phyloP scores from a whole-genome alignment of 2,329 filamentous ascomycete genomes.

The Ceratocystis cubensis region DNA sequence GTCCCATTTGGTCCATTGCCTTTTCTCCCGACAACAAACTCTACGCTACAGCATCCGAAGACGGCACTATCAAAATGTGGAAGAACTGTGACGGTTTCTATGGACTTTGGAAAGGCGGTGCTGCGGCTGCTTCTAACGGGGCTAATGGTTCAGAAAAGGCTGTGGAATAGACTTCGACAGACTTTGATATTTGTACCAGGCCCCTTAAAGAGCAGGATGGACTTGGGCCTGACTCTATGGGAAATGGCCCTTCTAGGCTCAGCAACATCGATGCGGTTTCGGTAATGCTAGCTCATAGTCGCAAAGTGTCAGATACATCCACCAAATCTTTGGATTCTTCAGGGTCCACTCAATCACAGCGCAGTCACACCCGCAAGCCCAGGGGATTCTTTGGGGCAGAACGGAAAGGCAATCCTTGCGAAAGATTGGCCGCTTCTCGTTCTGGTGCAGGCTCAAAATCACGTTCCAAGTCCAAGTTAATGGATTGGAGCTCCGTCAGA shows the following conservation, averaged over 20 bases:
- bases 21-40: conserved; percentile 94
- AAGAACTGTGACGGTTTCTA: conserved; percentile 57
- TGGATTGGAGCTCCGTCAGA: conserved; percentile 1
- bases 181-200: background rate
- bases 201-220: background rate
- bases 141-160: conserved; percentile 18
- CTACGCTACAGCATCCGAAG: conserved; percentile 92
- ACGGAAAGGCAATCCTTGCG: conserved; percentile 1
- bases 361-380: conserved; percentile 4
- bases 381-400: background rate
- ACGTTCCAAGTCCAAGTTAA: background rate
- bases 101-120: conserved; percentile 49
- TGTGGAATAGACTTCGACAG: conserved; percentile 21
- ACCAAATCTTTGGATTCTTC: background rate
- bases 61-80: conserved; percentile 92
- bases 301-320: background rate
- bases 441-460: conserved; percentile 4
- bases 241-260: background rate
- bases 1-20: conserved; percentile 88
- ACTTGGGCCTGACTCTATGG: background rate
- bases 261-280: background rate
- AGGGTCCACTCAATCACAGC: background rate
- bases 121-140: conserved; percentile 21
- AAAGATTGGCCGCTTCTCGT: background rate
- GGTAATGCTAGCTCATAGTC: background rate